These are phyloP conservation scores for Hymenoscyphus fraxineus DNA, from an alignment of 2,329 filamentous ascomycete species.

Conservation along the genomic window DNA sequence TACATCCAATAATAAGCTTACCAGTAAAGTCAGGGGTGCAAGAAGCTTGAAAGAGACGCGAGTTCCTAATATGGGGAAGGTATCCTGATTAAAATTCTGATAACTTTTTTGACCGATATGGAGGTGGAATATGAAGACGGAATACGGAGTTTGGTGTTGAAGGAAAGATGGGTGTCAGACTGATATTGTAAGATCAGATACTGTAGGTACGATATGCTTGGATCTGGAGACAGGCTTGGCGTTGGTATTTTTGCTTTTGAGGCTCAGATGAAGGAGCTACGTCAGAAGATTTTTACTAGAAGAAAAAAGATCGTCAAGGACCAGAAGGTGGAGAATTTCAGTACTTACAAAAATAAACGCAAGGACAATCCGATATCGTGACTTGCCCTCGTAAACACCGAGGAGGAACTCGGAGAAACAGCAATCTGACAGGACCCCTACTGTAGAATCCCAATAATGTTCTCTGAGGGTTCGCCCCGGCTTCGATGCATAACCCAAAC, in stretches of 20 bases:
- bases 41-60: not conserved
- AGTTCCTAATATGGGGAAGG: not conserved
- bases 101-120: too few species aligned
- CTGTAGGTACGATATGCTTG: too few species aligned
- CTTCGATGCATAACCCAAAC: not conserved
- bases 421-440: not conserved
- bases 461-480: not conserved
- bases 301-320: too few species aligned
- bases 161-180: too few species aligned
- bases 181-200: too few species aligned
- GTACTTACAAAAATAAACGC: not conserved
- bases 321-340: not conserved
- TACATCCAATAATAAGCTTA: conserved; percentile 4
- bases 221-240: too few species aligned
- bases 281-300: too few species aligned
- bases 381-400: not conserved
- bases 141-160: not conserved
- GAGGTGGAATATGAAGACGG: not conserved
- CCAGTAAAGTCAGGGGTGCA: not conserved
- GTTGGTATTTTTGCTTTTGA: too few species aligned
- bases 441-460: not conserved
- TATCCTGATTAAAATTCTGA: not conserved
- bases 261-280: too few species aligned
- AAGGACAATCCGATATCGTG: not conserved
- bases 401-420: not conserved